Conservation (phyloP, 225 moss, liverwort and hornwort genomes). For the Pseudoscleropodium purum region DNA sequence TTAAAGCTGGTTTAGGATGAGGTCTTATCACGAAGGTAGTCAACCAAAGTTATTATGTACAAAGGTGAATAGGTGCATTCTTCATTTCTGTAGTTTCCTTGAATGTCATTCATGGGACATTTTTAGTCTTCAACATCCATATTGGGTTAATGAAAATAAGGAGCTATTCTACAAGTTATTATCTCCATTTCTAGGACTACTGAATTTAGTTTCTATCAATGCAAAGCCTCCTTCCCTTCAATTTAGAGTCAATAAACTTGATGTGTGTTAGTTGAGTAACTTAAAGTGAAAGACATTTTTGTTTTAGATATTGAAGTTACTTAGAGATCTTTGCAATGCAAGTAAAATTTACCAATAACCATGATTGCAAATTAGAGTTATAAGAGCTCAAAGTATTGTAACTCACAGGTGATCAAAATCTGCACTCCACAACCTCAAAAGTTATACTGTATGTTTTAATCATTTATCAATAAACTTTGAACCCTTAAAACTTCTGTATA, state of each 20-base stretch:
- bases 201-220: background rate
- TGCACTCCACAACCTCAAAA: background rate
- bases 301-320: background rate
- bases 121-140: background rate
- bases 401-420: background rate
- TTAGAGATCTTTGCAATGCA: background rate
- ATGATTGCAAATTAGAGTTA: background rate
- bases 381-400: too few relatives aligned
- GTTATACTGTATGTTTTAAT: background rate
- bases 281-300: background rate
- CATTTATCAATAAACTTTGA: background rate
- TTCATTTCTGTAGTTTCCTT: background rate
- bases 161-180: background rate
- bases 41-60: background rate
- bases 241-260: too few relatives aligned
- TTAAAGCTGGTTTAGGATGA: fast-evolving
- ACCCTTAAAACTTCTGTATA: background rate
- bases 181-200: background rate
- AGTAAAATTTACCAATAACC: background rate
- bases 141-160: background rate
- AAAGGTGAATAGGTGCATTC: background rate
- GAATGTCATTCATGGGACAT: background rate
- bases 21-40: background rate
- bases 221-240: background rate
- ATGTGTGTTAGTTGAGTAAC: background rate